Evolutionary conservation across 192 early-diverging fungal genomes (phyloP), one percentile per base, ranked within the genome.

Genomic region (Entomortierella beljakovae): DNA sequence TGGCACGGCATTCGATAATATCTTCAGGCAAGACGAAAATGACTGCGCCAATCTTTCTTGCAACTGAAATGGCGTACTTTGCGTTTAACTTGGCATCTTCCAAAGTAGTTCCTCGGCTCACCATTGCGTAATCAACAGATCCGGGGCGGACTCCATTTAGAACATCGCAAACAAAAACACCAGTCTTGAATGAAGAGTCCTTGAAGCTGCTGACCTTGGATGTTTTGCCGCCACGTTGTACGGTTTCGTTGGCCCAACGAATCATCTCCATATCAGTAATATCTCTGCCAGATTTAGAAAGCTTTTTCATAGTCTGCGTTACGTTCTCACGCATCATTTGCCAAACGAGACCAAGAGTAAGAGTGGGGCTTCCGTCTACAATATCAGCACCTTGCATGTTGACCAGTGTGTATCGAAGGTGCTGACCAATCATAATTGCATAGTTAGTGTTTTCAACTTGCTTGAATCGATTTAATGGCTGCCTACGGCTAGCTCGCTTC

Each of bases 311-410:
- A 11, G 97, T 98, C 72, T 95, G 95, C 25, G 97, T 88, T 52
- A 99, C 93, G 84, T 99, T 94, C 61, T 94, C 94, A 22, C 98
- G 92, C 98, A 99, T 99, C 84, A 99, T 88, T 86, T 99, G 98
- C 98, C 98, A 99, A 43, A 97, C 96, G 20, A 96, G 73, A 43
- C 92, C 95, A 31, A 99, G 86, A 23, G 94, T 97, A 38, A 99
- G 83, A 18, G 90, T 98, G 31, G 93, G 94, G 56, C 86, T 87
- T 49, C 96, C 97, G 60, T 98, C 97, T 23, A 91, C 90, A 69
- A 99, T 93, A 84, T 99, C 98, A 9, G 92, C 90, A 32, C 97
- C 97, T 80, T 96, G 95, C 76, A 99, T 97, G 59, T 93, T 94
- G 32, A 99, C 96, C 29, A 99, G 89, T 13, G 96, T 92, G 81